These are phyloP conservation scores for Neoconidiobolus thromboides DNA, from an alignment of 371 early-diverging fungal species.

Conservation along the genomic window DNA sequence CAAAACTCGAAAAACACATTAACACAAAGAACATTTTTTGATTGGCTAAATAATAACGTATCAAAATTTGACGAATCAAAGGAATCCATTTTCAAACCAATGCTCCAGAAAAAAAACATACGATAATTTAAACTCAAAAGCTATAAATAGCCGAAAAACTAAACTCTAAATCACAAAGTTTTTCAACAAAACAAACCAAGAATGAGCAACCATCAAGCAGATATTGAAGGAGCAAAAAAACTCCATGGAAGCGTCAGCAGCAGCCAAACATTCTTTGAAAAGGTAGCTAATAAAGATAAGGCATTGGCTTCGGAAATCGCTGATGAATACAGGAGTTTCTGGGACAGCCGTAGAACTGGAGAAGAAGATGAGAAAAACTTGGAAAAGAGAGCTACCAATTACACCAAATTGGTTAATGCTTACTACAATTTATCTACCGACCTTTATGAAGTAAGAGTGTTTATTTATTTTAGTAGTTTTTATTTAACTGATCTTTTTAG, in stretches of 20 bases:
- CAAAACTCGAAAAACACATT: too few relatives aligned
- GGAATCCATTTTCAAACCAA: too few relatives aligned
- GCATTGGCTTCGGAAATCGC: constrained; percentile 28
- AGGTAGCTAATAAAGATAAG: constrained; percentile 29
- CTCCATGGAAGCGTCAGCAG: neutral
- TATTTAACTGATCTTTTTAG: constrained; percentile 6
- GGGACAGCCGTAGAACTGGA: constrained; percentile 30
- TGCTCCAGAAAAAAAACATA: too few relatives aligned
- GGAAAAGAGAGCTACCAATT: constrained; percentile 27
- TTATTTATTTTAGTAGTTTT: neutral
- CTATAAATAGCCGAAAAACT: constrained; percentile 10
- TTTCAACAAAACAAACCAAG: constrained; percentile 7
- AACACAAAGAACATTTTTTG: too few relatives aligned
- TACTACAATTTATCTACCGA: constrained; percentile 73
- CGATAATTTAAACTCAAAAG: too few relatives aligned
- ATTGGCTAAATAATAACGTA: too few relatives aligned
- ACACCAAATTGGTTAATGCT: constrained; percentile 52
- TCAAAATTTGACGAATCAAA: too few relatives aligned
- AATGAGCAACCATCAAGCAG: constrained; percentile 1
- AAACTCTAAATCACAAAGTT: constrained; percentile 42
- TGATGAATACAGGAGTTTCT: constrained; percentile 36
- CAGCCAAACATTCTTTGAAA: constrained; percentile 15
- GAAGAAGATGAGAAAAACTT: constrained; percentile 14
- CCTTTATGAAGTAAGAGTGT: constrained; percentile 45
- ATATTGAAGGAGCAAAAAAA: constrained; percentile 4